A percentile compares a stretch with the other conserved stretches of the same genome.
These are phyloP conservation scores for Omphalotus guepiniiformis DNA, from an alignment of 768 basidiomycete species.

Conservation along the genomic window DNA sequence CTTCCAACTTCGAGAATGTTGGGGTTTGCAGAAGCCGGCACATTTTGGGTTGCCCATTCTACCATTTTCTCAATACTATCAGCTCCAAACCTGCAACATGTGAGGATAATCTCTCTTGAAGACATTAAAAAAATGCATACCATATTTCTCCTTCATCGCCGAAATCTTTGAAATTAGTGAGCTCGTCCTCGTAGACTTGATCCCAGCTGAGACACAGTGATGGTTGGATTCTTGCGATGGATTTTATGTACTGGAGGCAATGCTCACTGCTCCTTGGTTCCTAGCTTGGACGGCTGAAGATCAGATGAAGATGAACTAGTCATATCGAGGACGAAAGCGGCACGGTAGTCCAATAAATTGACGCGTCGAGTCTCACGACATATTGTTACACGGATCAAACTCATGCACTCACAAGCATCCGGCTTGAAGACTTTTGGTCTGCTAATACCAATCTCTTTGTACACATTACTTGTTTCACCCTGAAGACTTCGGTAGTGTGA, in stretches of 20 bases:
- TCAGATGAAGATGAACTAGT: constrained; percentile 26
- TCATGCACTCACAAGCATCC: too few species aligned
- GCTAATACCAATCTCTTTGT: too few species aligned
- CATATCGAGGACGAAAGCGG: background rate
- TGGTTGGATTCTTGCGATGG: background rate
- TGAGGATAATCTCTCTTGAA: background rate
- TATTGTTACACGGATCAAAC: too few species aligned
- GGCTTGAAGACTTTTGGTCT: too few species aligned
- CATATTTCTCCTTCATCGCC: constrained; percentile 86
- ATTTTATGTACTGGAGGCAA: background rate
- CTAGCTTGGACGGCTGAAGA: constrained; percentile 68
- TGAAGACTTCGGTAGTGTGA: background rate
- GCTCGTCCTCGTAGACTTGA: constrained; percentile 64
- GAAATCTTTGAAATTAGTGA: constrained; percentile 68
- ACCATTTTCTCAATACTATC: constrained; percentile 79
- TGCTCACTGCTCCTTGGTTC: constrained; percentile 73
- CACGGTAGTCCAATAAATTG: background rate
- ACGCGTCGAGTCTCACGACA: too few species aligned
- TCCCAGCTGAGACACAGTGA: constrained; percentile 61
- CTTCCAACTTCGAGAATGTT: constrained; percentile 72
- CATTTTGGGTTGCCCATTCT: constrained; percentile 57
- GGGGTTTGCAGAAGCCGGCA: constrained; percentile 44
- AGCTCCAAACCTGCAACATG: constrained; percentile 63
- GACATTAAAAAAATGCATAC: constrained; percentile 29
- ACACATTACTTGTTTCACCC: too few species aligned